Evolutionary conservation across 2,329 filamentous ascomycete genomes (phyloP), one percentile per base, ranked within the genome.

Genomic region (Thielaviopsis cerberus): DNA sequence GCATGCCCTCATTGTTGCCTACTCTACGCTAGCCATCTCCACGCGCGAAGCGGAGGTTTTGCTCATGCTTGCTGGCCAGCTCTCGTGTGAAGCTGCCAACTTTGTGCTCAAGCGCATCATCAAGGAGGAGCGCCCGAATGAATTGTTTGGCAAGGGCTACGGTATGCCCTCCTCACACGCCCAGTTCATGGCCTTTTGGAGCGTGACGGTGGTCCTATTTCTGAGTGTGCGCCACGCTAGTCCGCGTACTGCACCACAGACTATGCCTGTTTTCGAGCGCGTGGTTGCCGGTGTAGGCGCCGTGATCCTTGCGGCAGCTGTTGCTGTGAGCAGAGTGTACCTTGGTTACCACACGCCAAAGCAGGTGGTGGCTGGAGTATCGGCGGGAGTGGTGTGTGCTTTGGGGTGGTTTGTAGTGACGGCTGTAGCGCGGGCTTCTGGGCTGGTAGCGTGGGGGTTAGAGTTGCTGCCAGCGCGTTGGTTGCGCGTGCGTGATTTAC

Each of bases 91-190:
- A 69, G 89, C 79, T 26, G 73, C 94, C 65, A 98, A 98, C 71
- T 95, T 94, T 70, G 72, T 76, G 3, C 75, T 98, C 54, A 98
- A 98, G 75, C 80, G 92, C 25, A 75, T 88, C 62, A 91, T 98
- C 69, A 92, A 91, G 67, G 88, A 97, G 70, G 88, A 95, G 69
- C 80, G 92, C 54, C 92, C 92, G 26, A 79, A 76, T 62, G 85
- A 85, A 80, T 84, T 75, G 76, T 82, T 90, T 66, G 90, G 88
- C 58, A 94, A 94, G 70, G 92, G 92, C 63, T 98, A 98, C 68
- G 94, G 92, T 65, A 98, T 98, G 94, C 92, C 92, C 57, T 78
- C 74, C 51, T 96, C 90, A 41, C 92, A 98, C 72, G 86, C 92
- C 8, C 92, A 98, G 73, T 98, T 96, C 69, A 86, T 91, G 61